Evolutionary conservation across 1,284 basidiomycete species (phyloP).

Genomic region (Microbotryum violaceum): DNA sequence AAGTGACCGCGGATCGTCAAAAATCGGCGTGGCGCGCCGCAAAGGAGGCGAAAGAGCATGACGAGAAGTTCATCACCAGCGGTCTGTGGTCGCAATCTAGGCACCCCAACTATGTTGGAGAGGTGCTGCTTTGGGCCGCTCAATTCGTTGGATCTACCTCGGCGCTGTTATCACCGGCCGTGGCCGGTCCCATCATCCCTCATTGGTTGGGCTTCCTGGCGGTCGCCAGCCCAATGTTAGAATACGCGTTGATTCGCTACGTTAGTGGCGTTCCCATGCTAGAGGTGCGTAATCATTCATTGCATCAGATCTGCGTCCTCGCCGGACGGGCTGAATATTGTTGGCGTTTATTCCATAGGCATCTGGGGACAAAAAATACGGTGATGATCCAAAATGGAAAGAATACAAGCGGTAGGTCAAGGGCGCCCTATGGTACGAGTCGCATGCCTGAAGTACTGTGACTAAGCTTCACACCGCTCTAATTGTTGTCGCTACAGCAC

Average conservation of each 20-base stretch:
- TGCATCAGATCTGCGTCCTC: background rate
- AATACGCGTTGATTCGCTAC: constrained; percentile 49
- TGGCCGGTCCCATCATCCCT: constrained; percentile 36
- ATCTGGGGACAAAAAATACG: constrained; percentile 58
- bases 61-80: constrained; percentile 62
- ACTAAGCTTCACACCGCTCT: background rate
- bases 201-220: constrained; percentile 48
- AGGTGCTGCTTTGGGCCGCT: constrained; percentile 64
- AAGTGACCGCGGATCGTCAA: constrained; percentile 61
- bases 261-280: constrained; percentile 62
- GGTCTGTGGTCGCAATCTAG: constrained; percentile 47
- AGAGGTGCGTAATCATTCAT: constrained; percentile 43
- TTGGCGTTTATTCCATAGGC: constrained; percentile 29
- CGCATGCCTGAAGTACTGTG: background rate
- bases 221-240: constrained; percentile 57
- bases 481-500: constrained; percentile 19
- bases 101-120: constrained; percentile 59
- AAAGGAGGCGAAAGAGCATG: constrained; percentile 60
- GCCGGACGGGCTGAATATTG: no score
- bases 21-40: constrained; percentile 59
- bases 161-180: constrained; percentile 43
- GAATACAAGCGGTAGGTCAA: constrained; percentile 56
- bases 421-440: background rate
- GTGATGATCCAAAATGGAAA: constrained; percentile 56
- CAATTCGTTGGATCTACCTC: constrained; percentile 56